Evolutionary conservation across 139 green algal species (phyloP).

Genomic region (Edaphochlamys debaryana): DNA sequence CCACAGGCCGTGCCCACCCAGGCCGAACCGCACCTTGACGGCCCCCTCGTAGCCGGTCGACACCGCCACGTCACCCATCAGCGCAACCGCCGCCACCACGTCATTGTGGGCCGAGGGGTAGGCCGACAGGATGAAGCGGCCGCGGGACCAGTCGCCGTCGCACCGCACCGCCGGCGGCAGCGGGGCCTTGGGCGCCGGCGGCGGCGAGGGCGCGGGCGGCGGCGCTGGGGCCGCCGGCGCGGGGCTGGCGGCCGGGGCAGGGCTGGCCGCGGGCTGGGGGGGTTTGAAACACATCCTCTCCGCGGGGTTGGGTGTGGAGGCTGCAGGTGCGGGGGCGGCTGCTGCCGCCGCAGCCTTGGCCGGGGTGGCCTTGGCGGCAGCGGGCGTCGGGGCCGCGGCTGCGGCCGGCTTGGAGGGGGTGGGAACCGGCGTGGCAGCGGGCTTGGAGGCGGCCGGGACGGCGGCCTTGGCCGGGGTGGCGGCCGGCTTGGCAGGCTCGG

Average conservation of each 20-base stretch:
- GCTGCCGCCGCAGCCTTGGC: neutral
- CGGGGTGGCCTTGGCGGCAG: neutral
- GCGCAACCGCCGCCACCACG: constrained; percentile 45
- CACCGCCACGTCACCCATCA: constrained; percentile 39
- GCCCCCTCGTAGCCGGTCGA: constrained; percentile 43
- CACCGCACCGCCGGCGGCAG: constrained; percentile 6
- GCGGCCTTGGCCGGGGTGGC: neutral
- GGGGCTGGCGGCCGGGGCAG: neutral
- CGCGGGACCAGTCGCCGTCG: constrained; percentile 24
- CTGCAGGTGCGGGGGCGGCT: neutral
- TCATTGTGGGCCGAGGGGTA: constrained; percentile 38
- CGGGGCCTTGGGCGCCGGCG: neutral
- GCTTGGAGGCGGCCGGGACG: neutral
- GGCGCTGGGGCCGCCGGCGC: neutral
- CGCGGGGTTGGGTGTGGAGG: neutral
- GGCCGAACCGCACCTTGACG: constrained; percentile 46
- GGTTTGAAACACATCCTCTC: too few relatives aligned
- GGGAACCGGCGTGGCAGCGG: neutral
- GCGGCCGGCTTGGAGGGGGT: too few relatives aligned
- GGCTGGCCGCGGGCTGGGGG: neutral
- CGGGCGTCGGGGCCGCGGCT: too few relatives aligned
- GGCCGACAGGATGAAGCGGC: constrained; percentile 20
- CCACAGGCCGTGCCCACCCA: too few relatives aligned
- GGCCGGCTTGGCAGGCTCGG: neutral
- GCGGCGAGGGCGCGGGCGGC: neutral